Base-by-base conservation (phyloP, 202 grass and related monocot species). In the Panicum hallii region DNA sequence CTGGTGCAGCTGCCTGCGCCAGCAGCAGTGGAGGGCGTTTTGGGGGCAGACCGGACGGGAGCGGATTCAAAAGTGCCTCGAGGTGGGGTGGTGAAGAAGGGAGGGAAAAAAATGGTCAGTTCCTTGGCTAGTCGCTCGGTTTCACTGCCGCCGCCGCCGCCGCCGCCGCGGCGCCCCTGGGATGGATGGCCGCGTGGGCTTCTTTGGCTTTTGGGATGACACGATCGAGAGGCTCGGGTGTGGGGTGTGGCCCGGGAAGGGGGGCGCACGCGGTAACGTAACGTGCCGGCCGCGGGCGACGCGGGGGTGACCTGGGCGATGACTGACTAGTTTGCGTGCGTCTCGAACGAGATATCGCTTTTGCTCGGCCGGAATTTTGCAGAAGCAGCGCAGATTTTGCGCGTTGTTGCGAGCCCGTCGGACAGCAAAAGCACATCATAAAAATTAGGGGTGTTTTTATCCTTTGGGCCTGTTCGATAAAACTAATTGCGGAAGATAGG, bases 31-130 rank as follows among this genome's bases (percentile, higher is more conserved):
- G 49, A 22, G 13, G 76, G 3, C 46, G 63, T 57, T 70, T 56
- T 12, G 36, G 50, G 49, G 49, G 36, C 36, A 56, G 52, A 10
- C 64, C 50, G 50, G 65, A 23, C 14, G 49, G 64, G 41, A n/a
- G 79, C 19, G 42, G 80, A 72, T 82, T 82, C 80, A 82, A 72
- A 82, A 82, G 80, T 53, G 50, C 52, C 32, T 5, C 61, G 45
- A 5, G 28, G 5, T 1, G 2, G 8, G 13, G 22, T 9, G 36
- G 36, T 41, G 65, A 17, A 16, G 19, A 5, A 42, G 19, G 16
- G 20, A 42, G 19, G 11, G 16, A 15, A 45, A 45, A 46, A 45
- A 22, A 12, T 46, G 11, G 1, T 6, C 0, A n/a, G 20, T 70
- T 22, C 67, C 40, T 70, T 26, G 42, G 43, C 67, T 46, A 26